phyloP scores from a whole-genome alignment of 208 protist genomes.

The Trypanosomatidae sp. region DNA sequence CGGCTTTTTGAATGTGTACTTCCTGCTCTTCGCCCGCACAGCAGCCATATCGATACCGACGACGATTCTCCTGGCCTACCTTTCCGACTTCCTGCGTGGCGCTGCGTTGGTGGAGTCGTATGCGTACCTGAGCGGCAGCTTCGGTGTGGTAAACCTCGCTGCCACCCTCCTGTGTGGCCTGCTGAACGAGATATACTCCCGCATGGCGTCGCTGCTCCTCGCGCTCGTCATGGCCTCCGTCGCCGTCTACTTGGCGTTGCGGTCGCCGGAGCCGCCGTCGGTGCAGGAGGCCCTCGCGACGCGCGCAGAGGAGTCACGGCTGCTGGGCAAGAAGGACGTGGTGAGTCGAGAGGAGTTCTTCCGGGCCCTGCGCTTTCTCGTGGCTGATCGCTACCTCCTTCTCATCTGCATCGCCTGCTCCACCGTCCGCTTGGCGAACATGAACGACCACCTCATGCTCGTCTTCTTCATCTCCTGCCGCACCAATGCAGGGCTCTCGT shows the following conservation, averaged over 20 bases:
- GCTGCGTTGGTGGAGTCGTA: too few species aligned
- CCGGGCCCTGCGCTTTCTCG: constrained; percentile 2
- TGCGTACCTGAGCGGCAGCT: too few species aligned
- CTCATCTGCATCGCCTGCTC: constrained; percentile 13
- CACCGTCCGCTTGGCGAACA: constrained; percentile 36
- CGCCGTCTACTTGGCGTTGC: constrained; percentile 3
- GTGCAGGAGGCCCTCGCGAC: constrained; percentile 1
- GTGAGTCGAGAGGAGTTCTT: constrained; percentile 5
- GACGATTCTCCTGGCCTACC: too few species aligned
- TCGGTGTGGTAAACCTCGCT: too few species aligned
- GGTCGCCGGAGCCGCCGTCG: constrained; percentile 6
- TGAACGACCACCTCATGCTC: constrained; percentile 48
- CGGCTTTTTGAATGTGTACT: too few species aligned
- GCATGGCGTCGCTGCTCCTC: too few species aligned
- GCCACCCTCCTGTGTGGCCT: too few species aligned
- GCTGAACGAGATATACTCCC: too few species aligned
- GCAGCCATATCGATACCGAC: too few species aligned
- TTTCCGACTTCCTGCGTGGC: too few species aligned
- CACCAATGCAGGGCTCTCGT: constrained; percentile 29
- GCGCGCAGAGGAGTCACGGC: background rate
- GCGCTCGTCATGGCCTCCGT: constrained; percentile 28
- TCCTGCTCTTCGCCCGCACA: too few species aligned
- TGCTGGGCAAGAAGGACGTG: constrained; percentile 1
- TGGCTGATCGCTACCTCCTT: constrained; percentile 12
- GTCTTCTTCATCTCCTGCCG: constrained; percentile 45